Evolutionary conservation across 2,329 filamentous ascomycete genomes (phyloP).

Genomic region (Pseudonectria foliicola): DNA sequence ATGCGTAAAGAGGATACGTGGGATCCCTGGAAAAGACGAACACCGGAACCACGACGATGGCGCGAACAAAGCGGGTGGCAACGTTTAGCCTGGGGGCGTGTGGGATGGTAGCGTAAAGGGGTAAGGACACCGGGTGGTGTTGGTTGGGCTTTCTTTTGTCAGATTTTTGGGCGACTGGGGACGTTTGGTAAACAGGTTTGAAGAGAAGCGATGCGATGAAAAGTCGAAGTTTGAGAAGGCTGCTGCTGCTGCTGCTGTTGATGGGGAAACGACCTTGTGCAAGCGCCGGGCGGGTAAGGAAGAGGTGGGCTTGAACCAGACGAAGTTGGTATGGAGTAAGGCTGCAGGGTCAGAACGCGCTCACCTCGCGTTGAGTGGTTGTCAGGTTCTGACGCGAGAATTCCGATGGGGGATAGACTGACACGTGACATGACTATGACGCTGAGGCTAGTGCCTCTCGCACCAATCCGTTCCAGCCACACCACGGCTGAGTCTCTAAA

Average conservation of each 20-base stretch:
- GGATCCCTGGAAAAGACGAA: too few species aligned
- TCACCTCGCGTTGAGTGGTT: conserved; percentile 1
- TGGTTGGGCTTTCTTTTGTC: neutral
- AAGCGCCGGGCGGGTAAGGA: conserved; percentile 4
- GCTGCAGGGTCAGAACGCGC: neutral
- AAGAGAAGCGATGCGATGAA: conserved; percentile 1
- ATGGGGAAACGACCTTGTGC: conserved; percentile 2
- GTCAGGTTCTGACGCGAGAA: conserved; percentile 1
- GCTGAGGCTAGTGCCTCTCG: neutral
- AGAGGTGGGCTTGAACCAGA: neutral
- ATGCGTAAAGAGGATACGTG: too few species aligned
- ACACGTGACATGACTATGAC: too few species aligned
- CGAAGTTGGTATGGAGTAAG: neutral
- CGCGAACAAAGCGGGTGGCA: neutral
- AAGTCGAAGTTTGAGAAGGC: conserved; percentile 5
- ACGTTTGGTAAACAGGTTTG: neutral
- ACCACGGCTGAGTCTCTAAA: neutral
- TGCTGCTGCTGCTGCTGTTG: conserved; percentile 2
- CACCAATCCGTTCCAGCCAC: conserved; percentile 6
- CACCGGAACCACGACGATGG: too few species aligned
- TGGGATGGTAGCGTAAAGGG: neutral
- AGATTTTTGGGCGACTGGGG: neutral
- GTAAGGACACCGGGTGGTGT: neutral
- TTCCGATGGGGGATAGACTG: too few species aligned
- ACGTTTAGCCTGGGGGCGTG: neutral